A percentile compares a stretch with the other conserved stretches of the same genome.
Conservation (phyloP, 129 eudicot genomes). For the Sambucus nigra region DNA sequence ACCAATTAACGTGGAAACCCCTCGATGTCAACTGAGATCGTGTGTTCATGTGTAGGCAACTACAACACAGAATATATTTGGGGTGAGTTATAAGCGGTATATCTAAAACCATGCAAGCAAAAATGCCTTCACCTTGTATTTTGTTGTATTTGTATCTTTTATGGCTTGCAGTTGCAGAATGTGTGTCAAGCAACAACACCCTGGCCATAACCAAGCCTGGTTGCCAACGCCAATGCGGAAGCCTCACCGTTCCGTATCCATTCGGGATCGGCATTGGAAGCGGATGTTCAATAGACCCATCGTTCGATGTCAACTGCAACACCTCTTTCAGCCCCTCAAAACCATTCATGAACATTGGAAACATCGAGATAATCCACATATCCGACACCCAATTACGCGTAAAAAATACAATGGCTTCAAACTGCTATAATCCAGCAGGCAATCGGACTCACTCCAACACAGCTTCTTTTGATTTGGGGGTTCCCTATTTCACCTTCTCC, state of each 20-base stretch:
- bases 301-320: slow-evolving; percentile 7
- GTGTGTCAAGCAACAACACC: neutral
- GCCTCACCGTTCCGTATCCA: slow-evolving; percentile 21
- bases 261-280: slow-evolving; percentile 22
- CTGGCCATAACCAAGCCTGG: neutral
- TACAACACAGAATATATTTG: no score
- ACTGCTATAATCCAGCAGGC: slow-evolving; percentile 11
- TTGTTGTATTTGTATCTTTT: neutral
- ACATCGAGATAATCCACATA: slow-evolving; percentile 6
- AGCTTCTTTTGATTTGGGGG: neutral
- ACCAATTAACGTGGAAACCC: no score
- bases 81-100: no score
- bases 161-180: neutral
- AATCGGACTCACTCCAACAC: neutral
- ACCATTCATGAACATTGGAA: slow-evolving; percentile 10
- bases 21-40: no score
- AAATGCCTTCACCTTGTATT: neutral
- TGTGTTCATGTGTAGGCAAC: no score
- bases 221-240: slow-evolving; percentile 21
- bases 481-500: slow-evolving; percentile 26
- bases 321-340: slow-evolving; percentile 14
- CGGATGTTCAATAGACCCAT: slow-evolving; percentile 16
- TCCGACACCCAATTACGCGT: slow-evolving; percentile 21
- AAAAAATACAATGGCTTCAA: slow-evolving; percentile 7
- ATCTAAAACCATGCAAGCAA: neutral